Evolutionary conservation across 2,329 filamentous ascomycete species (phyloP), one percentile per base, ranked within the genome.

Genomic region (Sporothrix pallida): DNA sequence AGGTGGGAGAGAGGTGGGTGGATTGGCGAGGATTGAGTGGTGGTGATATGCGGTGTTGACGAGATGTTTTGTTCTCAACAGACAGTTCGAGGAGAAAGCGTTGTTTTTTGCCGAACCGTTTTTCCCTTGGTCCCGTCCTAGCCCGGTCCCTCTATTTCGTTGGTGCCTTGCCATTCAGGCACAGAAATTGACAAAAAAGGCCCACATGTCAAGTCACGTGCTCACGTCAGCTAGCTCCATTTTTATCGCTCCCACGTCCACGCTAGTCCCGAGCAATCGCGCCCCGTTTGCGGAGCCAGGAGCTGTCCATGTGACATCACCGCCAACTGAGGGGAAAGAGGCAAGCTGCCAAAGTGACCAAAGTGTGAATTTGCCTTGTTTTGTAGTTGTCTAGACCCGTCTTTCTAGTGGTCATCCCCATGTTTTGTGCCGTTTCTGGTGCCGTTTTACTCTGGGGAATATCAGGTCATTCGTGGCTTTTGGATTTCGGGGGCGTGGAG

Each of bases 231-330:
- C 42, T 48, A 26, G 12, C n/a, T 48, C 17, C 9, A 23, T 17
- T 8, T 17, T 8, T 3, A 23, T 65, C 60, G 31, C 4, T 37
- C 31, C 31, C 31, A 37, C 31, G 7, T 37, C 37, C 37, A 65
- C 60, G n/a, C 42, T 65, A 44, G 31, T 37, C 31, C 31, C 31
- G 2, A 37, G 60, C 52, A 23, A 20, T 42, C 26, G 17, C n/a
- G 69, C 31, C 52, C 68, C 52, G 52, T 42, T 60, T 52, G 69
- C 50, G 54, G 52, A 58, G 71, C 62, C 42, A 44, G 17, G 23
- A 68, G 62, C 71, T 72, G 42, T 72, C 71, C 74, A 73, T 73
- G 67, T 75, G 74, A 75, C 74, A 75, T 75, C 74, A 75, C 74
- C 12, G 31, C 23, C 42, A 37, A 46, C 37, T 56, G 52, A 52